Evolutionary conservation across 495 filamentous ascomycete species (phyloP).

Genomic region (Annulohypoxylon nitens): DNA sequence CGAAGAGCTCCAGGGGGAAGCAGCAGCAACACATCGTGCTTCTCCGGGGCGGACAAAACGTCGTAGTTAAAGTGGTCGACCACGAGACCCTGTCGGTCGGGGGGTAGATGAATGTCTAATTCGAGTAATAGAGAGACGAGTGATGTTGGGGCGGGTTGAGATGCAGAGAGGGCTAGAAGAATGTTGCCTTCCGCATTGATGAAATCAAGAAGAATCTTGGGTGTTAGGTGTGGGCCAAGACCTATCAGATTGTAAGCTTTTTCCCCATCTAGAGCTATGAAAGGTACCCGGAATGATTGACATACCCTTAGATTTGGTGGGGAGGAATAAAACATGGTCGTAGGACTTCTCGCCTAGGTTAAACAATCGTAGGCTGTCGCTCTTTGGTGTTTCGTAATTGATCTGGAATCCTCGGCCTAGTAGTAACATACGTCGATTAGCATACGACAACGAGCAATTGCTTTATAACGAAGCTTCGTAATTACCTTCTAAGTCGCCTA

Average conservation of each 20-base stretch:
- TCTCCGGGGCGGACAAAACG: conserved; percentile 76
- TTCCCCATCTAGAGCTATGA: conserved; percentile 1
- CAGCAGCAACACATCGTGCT: conserved; percentile 89
- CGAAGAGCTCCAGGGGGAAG: conserved; percentile 72
- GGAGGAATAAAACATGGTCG: conserved; percentile 91
- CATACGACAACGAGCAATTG: background rate
- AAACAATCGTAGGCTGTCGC: conserved; percentile 84
- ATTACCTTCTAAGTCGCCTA: conserved; percentile 83
- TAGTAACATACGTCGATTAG: conserved; percentile 45
- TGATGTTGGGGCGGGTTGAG: conserved; percentile 77
- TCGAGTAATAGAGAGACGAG: conserved; percentile 89
- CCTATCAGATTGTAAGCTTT: conserved; percentile 66
- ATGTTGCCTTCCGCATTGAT: conserved; percentile 92
- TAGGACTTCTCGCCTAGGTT: conserved; percentile 86
- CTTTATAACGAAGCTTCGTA: conserved; percentile 19
- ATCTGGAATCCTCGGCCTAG: conserved; percentile 86
- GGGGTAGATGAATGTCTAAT: conserved; percentile 89
- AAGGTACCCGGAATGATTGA: background rate
- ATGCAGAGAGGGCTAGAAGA: conserved; percentile 85
- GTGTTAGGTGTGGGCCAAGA: conserved; percentile 87
- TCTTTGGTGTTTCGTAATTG: conserved; percentile 87
- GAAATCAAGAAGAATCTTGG: conserved; percentile 89
- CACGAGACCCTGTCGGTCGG: conserved; percentile 82
- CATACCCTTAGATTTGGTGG: conserved; percentile 88
- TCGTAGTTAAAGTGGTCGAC: conserved; percentile 98